Base-by-base conservation (phyloP, 306 rosid species). In the Potentilla sterilis region DNA sequence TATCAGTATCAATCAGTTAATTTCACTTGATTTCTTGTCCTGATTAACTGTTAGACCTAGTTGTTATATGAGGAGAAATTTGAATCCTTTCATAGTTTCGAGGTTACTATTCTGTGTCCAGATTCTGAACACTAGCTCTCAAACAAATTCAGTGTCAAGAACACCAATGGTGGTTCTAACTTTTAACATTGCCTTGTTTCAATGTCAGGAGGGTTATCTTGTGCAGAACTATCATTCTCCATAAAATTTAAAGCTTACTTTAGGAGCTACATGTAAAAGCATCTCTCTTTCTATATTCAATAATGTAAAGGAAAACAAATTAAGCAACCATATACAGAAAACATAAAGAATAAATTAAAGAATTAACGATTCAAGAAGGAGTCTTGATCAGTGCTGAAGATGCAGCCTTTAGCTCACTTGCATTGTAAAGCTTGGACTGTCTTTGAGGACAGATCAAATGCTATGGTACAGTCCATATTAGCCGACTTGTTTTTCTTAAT, bases 401-500 rank as follows among this genome's bases (percentile, higher is more conserved):
- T 49, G 18, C n/a, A 18, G 15, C 14, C 15, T 15, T 18, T 24
- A 24, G 32, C 34, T 72, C 46, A 72, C 13, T 38, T n/a, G 67
- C 76, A 72, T 12, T 1, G 9, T 24, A 72, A 52, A 6, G 12
- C n/a, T 55, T 14, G 48, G 76, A 72, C 47, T 2, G 2, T 8
- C 9, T 41, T 58, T 13, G 49, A 13, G 18, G 42, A 21, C 28
- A 73, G 2, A 43, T 73, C n/a, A 12, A 73, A 21, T 8, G 7
- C 6, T 48, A 43, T 73, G 10, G 55, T 22, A 52, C 69, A 59
- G 24, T 24, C 43, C 77, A 73, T 73, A 38, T 6, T 64, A 2
- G 77, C 28, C 1, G 52, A n/a, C 41, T 42, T 73, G 24, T 42
- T 73, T 16, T 58, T 42, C 67, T 72, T 72, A 37, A 72, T 54